Conservation (phyloP, 2,329 filamentous ascomycete genomes). For the Laburnicola sp. region DNA sequence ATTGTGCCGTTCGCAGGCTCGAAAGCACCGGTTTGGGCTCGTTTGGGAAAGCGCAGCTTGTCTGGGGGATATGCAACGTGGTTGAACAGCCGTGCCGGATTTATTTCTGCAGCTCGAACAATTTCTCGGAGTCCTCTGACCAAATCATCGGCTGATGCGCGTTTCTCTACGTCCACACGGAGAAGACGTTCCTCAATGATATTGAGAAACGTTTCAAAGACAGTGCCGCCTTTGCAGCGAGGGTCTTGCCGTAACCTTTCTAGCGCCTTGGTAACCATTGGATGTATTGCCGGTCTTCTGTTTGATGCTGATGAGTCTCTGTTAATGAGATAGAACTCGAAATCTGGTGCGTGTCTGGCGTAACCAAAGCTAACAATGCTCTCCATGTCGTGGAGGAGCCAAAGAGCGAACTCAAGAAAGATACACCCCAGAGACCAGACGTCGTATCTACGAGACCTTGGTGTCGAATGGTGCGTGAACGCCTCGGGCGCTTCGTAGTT, state of each 20-base stretch:
- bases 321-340: conserved; percentile 1
- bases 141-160: conserved; percentile 2
- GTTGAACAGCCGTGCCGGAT: background rate
- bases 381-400: conserved; percentile 3
- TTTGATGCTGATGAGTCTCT: background rate
- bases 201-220: conserved; percentile 5
- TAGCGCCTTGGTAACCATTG: conserved; percentile 6
- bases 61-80: background rate
- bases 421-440: conserved; percentile 22
- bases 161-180: conserved; percentile 5
- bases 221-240: conserved; percentile 2
- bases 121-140: conserved; percentile 1
- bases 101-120: background rate
- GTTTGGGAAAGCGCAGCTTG: background rate
- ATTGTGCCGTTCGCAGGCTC: background rate
- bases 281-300: conserved; percentile 4
- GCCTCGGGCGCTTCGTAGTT: conserved; percentile 15
- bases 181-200: conserved; percentile 9
- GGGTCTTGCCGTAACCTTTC: background rate
- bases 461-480: background rate
- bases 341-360: background rate
- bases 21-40: background rate
- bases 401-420: conserved; percentile 10
- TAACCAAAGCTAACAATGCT: conserved; percentile 1
- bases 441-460: conserved; percentile 16